Conservation (phyloP, 768 basidiomycete species). For the Stropharia rugosoannulata region DNA sequence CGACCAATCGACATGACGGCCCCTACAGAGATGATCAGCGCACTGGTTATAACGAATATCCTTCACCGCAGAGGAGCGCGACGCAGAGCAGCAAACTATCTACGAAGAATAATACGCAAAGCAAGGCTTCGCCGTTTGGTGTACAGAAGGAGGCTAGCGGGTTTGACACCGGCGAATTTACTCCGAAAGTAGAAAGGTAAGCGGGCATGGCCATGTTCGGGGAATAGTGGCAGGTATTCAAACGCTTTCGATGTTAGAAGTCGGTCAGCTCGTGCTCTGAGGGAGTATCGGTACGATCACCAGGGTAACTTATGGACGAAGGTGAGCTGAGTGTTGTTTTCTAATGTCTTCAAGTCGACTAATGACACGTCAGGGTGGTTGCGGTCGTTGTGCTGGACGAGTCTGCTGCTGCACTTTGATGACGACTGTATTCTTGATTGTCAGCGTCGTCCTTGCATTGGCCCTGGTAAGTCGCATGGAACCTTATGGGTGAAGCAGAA, state of each 20-base stretch:
- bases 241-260: constrained; percentile 1
- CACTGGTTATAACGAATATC: constrained; percentile 21
- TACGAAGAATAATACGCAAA: constrained; percentile 7
- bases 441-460: constrained; percentile 65
- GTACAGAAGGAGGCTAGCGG: constrained; percentile 32
- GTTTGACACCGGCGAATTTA: constrained; percentile 43
- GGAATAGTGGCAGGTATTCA: neutral
- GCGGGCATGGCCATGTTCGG: neutral
- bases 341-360: neutral
- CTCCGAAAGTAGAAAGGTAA: constrained; percentile 28
- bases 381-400: constrained; percentile 59
- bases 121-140: constrained; percentile 14
- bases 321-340: constrained; percentile 29
- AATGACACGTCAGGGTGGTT: constrained; percentile 47
- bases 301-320: constrained; percentile 71
- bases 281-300: constrained; percentile 52
- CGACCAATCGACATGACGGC: constrained; percentile 30
- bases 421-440: constrained; percentile 59
- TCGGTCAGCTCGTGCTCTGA: constrained; percentile 42
- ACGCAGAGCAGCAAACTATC: constrained; percentile 18
- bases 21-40: constrained; percentile 15
- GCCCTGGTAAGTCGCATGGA: constrained; percentile 51
- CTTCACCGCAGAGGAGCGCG: constrained; percentile 20
- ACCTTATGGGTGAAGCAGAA: neutral
- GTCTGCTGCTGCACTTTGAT: constrained; percentile 79